Percentiles rank a stretch among this genome's conserved stretches.
These are phyloP conservation scores for Leishmania turanica DNA, from an alignment of 208 protist species.

Conservation along the genomic window DNA sequence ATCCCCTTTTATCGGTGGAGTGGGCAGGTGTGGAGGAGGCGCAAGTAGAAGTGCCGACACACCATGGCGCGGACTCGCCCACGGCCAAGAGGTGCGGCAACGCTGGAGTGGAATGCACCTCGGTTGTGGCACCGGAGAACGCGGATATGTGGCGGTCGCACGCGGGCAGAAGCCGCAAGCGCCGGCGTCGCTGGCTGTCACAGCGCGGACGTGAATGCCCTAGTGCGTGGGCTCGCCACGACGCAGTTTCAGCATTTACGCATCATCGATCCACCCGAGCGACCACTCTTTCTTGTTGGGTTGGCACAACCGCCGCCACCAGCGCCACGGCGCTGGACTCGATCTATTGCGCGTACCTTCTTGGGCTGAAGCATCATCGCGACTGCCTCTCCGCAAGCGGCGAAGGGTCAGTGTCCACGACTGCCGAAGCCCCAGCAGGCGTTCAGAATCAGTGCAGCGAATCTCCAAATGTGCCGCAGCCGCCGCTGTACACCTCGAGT, in stretches of 20 bases:
- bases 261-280: background rate
- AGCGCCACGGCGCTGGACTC: background rate
- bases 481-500: background rate
- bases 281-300: background rate
- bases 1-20: conserved; percentile 50
- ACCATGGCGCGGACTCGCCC: background rate
- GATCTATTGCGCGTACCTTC: conserved; percentile 6
- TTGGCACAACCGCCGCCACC: background rate
- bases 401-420: background rate
- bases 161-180: conserved; percentile 4
- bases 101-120: background rate
- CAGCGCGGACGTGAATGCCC: background rate
- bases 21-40: background rate
- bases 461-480: background rate
- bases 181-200: conserved; percentile 17
- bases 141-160: background rate
- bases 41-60: background rate
- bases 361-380: background rate
- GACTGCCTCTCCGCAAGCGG: background rate
- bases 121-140: background rate
- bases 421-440: background rate
- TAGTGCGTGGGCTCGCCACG: background rate
- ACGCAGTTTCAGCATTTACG: background rate
- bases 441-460: background rate
- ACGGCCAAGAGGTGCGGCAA: background rate